Percentiles rank a stretch among this genome's conserved stretches.
These are phyloP conservation scores for Posidonia australis DNA, from an alignment of 106 monocot genomes.

Conservation along the genomic window DNA sequence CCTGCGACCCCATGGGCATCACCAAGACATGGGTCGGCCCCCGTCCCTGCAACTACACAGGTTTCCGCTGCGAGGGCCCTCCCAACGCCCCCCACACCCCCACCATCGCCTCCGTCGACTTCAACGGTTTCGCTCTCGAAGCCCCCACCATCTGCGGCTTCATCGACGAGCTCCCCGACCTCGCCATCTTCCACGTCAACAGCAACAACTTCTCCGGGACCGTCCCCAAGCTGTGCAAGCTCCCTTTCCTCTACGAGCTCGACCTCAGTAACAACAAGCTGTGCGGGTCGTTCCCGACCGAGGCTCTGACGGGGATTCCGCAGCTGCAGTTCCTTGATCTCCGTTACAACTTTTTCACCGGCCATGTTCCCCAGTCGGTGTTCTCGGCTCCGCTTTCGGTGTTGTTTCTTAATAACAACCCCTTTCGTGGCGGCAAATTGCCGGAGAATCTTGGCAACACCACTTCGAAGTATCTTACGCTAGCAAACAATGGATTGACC, in stretches of 20 bases:
- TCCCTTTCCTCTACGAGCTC: conserved; percentile 20
- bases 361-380: conserved; percentile 27
- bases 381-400: conserved; percentile 17
- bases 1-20: conserved; percentile 24
- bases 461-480: conserved; percentile 14
- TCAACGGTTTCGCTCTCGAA: conserved; percentile 10
- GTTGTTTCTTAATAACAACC: conserved; percentile 64
- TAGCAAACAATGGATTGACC: conserved; percentile 54
- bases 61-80: conserved; percentile 42
- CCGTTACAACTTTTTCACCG: conserved; percentile 25
- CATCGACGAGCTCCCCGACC: conserved; percentile 17
- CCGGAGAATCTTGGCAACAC: conserved; percentile 27
- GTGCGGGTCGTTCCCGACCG: conserved; percentile 8
- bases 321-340: conserved; percentile 11
- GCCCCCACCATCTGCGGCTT: conserved; percentile 16
- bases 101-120: conserved; percentile 20
- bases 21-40: conserved; percentile 22
- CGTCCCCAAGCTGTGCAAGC: conserved; percentile 10
- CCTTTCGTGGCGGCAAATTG: conserved; percentile 22
- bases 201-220: conserved; percentile 21
- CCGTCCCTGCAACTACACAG: conserved; percentile 33
- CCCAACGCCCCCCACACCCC: conserved; percentile 11
- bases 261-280: conserved; percentile 22
- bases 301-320: background rate
- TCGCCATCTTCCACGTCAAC: conserved; percentile 29